These are phyloP conservation scores for Phaeotremella fagi DNA, from an alignment of 768 basidiomycete genomes.

Conservation along the genomic window DNA sequence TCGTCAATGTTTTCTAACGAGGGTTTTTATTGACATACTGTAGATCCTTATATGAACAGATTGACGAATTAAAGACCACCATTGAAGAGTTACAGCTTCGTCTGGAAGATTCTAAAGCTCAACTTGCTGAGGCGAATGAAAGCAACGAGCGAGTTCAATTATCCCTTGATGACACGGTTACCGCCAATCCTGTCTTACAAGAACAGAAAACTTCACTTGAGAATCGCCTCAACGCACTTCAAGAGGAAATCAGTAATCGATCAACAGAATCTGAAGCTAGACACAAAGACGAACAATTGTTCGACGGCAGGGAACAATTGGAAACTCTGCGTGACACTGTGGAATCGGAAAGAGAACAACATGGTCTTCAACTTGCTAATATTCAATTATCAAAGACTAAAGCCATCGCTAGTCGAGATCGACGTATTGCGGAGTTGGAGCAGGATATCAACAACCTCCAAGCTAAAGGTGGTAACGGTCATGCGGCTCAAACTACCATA, in stretches of 20 bases:
- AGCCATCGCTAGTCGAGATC: background rate
- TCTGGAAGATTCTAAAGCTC: constrained; percentile 15
- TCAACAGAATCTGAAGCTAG: constrained; percentile 39
- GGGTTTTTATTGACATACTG: background rate
- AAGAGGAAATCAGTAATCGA: constrained; percentile 32
- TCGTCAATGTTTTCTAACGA: background rate
- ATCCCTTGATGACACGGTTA: constrained; percentile 16
- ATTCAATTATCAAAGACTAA: background rate
- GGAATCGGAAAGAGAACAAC: background rate
- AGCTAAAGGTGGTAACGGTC: background rate
- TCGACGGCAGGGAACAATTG: constrained; percentile 21
- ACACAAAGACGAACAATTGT: constrained; percentile 31
- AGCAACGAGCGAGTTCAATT: constrained; percentile 20
- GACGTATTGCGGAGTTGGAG: background rate
- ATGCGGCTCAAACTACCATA: constrained; percentile 22
- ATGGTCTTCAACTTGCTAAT: background rate
- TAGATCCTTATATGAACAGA: constrained; percentile 11
- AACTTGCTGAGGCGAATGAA: background rate
- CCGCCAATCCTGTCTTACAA: constrained; percentile 6
- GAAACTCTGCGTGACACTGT: constrained; percentile 1
- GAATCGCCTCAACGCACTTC: constrained; percentile 16
- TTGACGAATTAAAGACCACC: constrained; percentile 7
- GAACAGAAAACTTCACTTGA: constrained; percentile 7
- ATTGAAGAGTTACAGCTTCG: constrained; percentile 5
- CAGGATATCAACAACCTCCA: constrained; percentile 6